phyloP scores from a whole-genome alignment of 2,329 filamentous ascomycete species.

The Fusarium sp. region DNA sequence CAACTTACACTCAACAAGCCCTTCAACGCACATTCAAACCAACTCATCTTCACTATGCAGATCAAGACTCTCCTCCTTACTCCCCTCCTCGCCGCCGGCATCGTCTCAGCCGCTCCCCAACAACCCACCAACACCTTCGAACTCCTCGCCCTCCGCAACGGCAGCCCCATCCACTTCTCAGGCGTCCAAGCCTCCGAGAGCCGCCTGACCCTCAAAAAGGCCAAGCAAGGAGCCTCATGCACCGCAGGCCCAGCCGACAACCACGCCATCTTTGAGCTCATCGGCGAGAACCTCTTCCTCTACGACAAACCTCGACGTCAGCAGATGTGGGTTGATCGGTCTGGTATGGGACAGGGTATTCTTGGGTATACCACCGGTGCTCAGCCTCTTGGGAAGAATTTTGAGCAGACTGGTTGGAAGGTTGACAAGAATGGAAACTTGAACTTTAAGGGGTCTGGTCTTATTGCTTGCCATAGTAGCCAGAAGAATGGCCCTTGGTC shows the following conservation, averaged over 20 bases:
- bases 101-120: conserved; percentile 42
- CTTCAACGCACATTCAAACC: neutral
- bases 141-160: conserved; percentile 61
- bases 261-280: conserved; percentile 62
- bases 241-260: conserved; percentile 48
- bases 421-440: conserved; percentile 57
- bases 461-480: neutral
- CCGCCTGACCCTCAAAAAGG: conserved; percentile 57
- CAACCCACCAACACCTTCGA: conserved; percentile 53
- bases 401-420: conserved; percentile 59
- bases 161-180: conserved; percentile 59
- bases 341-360: conserved; percentile 67
- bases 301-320: conserved; percentile 55
- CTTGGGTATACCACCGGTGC: conserved; percentile 63
- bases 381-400: conserved; percentile 51
- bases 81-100: conserved; percentile 40
- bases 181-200: conserved; percentile 56
- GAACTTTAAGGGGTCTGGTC: conserved; percentile 16
- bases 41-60: conserved; percentile 41
- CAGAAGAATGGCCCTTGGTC: neutral
- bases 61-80: conserved; percentile 40
- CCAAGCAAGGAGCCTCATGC: conserved; percentile 61
- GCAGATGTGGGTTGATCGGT: conserved; percentile 64
- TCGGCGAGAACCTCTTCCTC: conserved; percentile 58
- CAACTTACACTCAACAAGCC: neutral